Base-by-base conservation (phyloP, 768 basidiomycete species). In the Boletus barrowsii region DNA sequence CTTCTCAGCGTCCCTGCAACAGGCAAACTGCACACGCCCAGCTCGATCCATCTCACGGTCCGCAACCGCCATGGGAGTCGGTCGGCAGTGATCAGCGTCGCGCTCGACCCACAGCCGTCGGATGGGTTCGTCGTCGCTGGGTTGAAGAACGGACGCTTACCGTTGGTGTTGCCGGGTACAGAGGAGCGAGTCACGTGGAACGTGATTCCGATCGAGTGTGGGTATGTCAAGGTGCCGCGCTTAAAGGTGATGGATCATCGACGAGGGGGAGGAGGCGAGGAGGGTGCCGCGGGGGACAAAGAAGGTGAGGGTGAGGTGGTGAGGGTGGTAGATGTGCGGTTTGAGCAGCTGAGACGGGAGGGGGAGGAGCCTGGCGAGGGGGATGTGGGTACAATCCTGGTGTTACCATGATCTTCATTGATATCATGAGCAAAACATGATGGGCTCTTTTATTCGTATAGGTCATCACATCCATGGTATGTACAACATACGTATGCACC, bases 101-200 rank as follows among this genome's bases (percentile, higher is more conserved):
- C 86, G 33, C 76, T 94, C 29, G 93, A 96, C 50, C 77, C 83
- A 1, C 84, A 87, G 55, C 59, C 72, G 15, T 71, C 79, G 13
- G 90, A 90, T 40, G 76, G 79, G n/a, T 96, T 97, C 68, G 83
- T 94, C 15, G 82, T 93, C 41, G 81, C 90, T 3, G 94, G 95
- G 0, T 66, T 88, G 35, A 76, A 90, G 44, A 80, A 75, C 46
- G 83, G 83, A 4, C 79, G 84, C 10, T 59, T 92, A 10, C 85
- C 90, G 3, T 71, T 87, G 42, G 72, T 98, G n/a, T 73, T 90
- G 41, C 87, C 93, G 0, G 86, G 86, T 6, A 73, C 77, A 26
- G 89, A 91, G 67, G 84, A 84, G 60, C 76, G 68, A 54, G 48
- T 92, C 20, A 71, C 71, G 10, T 93, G 89, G 87, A 80, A 77